A percentile compares a stretch with the other conserved stretches of the same genome.
phyloP scores from a whole-genome alignment of 768 basidiomycete genomes.

The Grammothele lineata region DNA sequence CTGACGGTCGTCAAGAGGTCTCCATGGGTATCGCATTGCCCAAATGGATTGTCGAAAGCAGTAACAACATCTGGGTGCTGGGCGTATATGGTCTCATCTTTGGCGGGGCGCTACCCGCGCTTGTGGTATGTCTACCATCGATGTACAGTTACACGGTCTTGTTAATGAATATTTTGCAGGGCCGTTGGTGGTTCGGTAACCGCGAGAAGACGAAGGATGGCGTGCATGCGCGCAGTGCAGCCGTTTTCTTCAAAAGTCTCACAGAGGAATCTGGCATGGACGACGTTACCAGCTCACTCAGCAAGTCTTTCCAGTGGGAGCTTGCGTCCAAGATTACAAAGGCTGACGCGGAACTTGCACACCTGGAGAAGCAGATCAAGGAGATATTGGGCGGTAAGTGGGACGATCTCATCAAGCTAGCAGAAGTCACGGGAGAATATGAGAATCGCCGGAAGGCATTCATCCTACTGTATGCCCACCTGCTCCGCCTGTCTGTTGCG shows the following conservation, averaged over 20 bases:
- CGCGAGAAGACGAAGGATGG: slow-evolving; percentile 90
- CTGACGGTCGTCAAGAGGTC: slow-evolving; percentile 93
- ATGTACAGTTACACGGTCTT: no score
- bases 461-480: slow-evolving; percentile 78
- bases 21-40: slow-evolving; percentile 95
- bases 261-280: slow-evolving; percentile 72
- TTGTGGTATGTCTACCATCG: slow-evolving; percentile 57
- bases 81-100: slow-evolving; percentile 85
- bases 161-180: slow-evolving; percentile 38
- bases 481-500: slow-evolving; percentile 61
- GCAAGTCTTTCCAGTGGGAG: slow-evolving; percentile 63
- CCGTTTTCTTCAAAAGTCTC: slow-evolving; percentile 83
- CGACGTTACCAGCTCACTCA: slow-evolving; percentile 69
- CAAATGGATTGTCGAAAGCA: slow-evolving; percentile 86
- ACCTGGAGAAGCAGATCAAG: slow-evolving; percentile 49
- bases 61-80: slow-evolving; percentile 90
- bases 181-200: slow-evolving; percentile 97
- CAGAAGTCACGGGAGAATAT: slow-evolving; percentile 30
- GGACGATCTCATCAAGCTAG: slow-evolving; percentile 43
- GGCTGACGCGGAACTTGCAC: slow-evolving; percentile 33
- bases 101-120: slow-evolving; percentile 77
- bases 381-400: slow-evolving; percentile 49
- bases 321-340: slow-evolving; percentile 26
- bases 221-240: slow-evolving; percentile 74
- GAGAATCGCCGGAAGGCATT: slow-evolving; percentile 52